Conservation (phyloP, 441 rosid genomes). For the Erodium moschatum region DNA sequence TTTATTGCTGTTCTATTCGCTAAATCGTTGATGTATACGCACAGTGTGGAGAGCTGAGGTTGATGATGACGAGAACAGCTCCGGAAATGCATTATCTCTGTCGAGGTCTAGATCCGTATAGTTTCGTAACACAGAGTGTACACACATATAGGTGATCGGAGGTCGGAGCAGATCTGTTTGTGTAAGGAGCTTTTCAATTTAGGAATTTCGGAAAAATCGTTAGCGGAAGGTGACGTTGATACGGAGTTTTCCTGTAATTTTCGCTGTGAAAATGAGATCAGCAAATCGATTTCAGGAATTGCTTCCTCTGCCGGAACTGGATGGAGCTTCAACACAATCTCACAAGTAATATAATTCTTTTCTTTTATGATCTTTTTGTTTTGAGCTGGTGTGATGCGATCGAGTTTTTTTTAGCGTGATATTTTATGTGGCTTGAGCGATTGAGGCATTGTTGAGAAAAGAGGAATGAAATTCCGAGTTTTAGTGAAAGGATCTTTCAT, state of each 20-base stretch:
- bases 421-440: conserved; percentile 17
- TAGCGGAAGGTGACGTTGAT: conserved; percentile 5
- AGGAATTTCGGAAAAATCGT: conserved; percentile 3
- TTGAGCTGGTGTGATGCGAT: conserved; percentile 3
- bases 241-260: neutral
- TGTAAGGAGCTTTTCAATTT: neutral
- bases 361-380: conserved; percentile 8
- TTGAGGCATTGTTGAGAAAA: conserved; percentile 8
- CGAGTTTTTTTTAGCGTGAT: neutral
- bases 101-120: conserved; percentile 11
- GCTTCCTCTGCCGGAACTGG: conserved; percentile 16
- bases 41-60: neutral
- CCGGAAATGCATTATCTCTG: conserved; percentile 1
- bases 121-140: neutral
- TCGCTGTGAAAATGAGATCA: conserved; percentile 22
- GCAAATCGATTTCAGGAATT: conserved; percentile 20
- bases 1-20: neutral
- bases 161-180: conserved; percentile 3
- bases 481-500: neutral
- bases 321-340: conserved; percentile 17
- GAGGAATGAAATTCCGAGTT: neutral
- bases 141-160: neutral
- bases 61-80: neutral
- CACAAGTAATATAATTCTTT: conserved; percentile 10
- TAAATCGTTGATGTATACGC: neutral